Base-by-base conservation (phyloP, 2,329 filamentous ascomycete species). In the Clarireedia hainanense region DNA sequence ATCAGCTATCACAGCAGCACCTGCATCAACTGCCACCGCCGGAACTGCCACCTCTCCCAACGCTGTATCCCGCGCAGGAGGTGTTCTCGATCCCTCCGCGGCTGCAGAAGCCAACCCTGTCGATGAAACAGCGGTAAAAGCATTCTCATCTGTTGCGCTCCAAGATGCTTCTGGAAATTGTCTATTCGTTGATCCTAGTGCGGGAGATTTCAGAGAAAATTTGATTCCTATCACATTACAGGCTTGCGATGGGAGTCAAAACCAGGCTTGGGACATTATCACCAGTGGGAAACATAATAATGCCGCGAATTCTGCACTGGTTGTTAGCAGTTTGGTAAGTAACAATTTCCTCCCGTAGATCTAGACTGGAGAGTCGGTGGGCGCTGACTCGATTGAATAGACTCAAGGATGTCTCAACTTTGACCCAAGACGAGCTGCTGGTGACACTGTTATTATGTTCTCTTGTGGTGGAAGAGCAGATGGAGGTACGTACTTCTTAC, bases 331-430 rank as follows among this genome's bases (percentile, higher is more conserved):
- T 1, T 66, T 80, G 63, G 70, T 71, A 67, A 62, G 68, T 6
- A 15, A 15, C 10, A 40, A 14, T 4, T 4, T 9, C 3, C 2
- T 42, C 20, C 20, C 20, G 39, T 42, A 20, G 17, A 42, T 42
- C 20, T 42, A 10, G 5, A 12, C 17, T n/a, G 20, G n/a, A 20
- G n/a, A 42, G 39, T 17, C 20, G 20, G 6, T 6, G n/a, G n/a
- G 15, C 17, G 43, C 17, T 15, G 39, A 36, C 14, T 37, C 15
- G 9, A 36, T 1, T 46, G n/a, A 2, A 24, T 45, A 74, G 70
- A 83, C 80, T 1, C 75, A 81, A 64, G 80, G 79, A 45, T 83
- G 80, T 63, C 70, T 81, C 62, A 83, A 80, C 70, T 80, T 80
- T 58, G 80, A 84, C 59, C 75, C 76, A 10, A 74, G 79, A 43